phyloP scores from a whole-genome alignment of 1,284 basidiomycete species.

The Apiotrichum brassicae region DNA sequence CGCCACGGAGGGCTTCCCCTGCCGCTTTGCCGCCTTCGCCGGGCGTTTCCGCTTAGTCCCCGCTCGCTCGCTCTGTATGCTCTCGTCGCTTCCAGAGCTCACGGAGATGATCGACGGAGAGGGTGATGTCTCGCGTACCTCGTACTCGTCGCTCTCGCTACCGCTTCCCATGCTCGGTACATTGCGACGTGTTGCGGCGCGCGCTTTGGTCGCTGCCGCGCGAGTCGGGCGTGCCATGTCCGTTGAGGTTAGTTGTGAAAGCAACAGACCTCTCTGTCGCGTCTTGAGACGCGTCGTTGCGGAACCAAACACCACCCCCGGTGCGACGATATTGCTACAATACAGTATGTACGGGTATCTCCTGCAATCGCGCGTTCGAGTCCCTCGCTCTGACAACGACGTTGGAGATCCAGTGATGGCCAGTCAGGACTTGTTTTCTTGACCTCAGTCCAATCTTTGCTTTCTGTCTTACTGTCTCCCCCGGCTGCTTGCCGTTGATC shows the following conservation, averaged over 20 bases:
- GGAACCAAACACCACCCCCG: conserved; percentile 12
- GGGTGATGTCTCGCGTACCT: neutral
- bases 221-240: neutral
- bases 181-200: neutral
- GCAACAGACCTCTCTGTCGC: neutral
- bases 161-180: neutral
- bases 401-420: no score
- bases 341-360: no score
- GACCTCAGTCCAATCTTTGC: no score
- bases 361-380: no score
- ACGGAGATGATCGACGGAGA: neutral
- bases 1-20: neutral
- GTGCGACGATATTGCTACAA: no score
- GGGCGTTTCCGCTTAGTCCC: conserved; percentile 1
- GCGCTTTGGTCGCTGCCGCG: conserved; percentile 1
- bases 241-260: neutral
- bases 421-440: no score
- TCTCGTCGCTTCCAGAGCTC: no score
- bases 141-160: neutral
- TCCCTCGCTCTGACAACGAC: no score
- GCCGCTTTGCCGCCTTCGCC: neutral
- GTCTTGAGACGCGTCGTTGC: neutral
- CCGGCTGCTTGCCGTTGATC: no score
- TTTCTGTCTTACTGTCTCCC: no score
- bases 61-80: neutral